A percentile compares a stretch with the other conserved stretches of the same genome.
Conservation (phyloP, 73 alveolate genomes). For the Uronychia binucleata region DNA sequence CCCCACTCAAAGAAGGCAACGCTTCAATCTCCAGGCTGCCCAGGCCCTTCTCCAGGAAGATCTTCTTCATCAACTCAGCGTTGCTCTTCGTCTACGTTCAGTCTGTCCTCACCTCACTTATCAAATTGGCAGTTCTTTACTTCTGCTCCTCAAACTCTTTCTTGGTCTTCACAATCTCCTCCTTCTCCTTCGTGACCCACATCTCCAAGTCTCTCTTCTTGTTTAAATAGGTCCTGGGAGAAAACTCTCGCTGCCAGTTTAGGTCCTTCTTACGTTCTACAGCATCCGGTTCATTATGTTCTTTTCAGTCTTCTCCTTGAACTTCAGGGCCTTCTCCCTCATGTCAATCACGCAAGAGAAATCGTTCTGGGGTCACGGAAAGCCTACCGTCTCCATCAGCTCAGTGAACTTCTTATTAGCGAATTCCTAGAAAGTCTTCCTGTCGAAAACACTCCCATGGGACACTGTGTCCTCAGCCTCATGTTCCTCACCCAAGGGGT, state of each 20-base stretch:
- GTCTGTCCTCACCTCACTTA: neutral
- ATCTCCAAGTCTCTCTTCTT: conserved; percentile 33
- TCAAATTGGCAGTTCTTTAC: conserved; percentile 40
- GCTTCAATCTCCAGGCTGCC: neutral
- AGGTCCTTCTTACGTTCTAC: neutral
- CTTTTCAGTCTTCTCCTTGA: neutral
- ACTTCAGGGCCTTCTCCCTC: neutral
- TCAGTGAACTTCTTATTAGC: neutral
- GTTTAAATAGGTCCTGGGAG: conserved; percentile 43
- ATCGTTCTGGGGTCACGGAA: neutral
- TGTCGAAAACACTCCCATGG: neutral
- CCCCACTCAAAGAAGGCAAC: neutral
- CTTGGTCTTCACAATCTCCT: conserved; percentile 46
- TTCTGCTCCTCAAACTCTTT: conserved; percentile 24
- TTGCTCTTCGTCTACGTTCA: neutral
- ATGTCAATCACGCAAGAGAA: neutral
- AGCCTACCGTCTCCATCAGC: neutral
- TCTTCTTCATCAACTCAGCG: neutral
- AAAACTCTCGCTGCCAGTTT: neutral
- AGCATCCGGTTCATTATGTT: neutral
- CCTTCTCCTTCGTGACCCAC: conserved; percentile 54
- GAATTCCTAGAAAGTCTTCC: neutral
- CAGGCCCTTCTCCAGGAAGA: neutral
- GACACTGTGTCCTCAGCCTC: neutral
- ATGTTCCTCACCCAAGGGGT: no score